Percentiles rank a stretch among this genome's conserved stretches.
These are phyloP conservation scores for Pichia kluyveri DNA, from an alignment of 805 yeast genomes.

Conservation along the genomic window DNA sequence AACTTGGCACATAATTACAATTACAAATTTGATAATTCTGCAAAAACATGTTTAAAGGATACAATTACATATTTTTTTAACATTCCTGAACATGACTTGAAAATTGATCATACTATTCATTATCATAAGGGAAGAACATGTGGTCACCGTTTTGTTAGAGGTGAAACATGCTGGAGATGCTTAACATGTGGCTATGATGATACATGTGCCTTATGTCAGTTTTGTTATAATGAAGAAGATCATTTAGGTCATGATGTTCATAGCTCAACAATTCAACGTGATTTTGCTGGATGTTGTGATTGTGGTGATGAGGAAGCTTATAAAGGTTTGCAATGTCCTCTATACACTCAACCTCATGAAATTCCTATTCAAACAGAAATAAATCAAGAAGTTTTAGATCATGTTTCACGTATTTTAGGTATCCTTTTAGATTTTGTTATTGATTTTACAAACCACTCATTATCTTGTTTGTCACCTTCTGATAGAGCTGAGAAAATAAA, in stretches of 20 bases:
- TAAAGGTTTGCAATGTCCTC: conserved; percentile 45
- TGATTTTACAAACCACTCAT: conserved; percentile 48
- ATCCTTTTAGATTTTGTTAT: conserved; percentile 48
- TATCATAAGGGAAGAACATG: conserved; percentile 63
- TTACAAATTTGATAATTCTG: conserved; percentile 8
- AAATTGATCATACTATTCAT: conserved; percentile 18
- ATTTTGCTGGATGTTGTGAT: conserved; percentile 74
- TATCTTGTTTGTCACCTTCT: conserved; percentile 28
- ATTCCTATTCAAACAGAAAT: conserved; percentile 16
- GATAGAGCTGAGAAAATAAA: conserved; percentile 15
- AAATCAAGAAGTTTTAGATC: conserved; percentile 30
- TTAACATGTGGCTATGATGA: conserved; percentile 71
- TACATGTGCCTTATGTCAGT: conserved; percentile 72
- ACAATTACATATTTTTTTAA: conserved; percentile 1
- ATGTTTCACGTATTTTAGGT: conserved; percentile 35
- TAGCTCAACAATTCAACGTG: conserved; percentile 52
- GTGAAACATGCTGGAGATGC: conserved; percentile 79
- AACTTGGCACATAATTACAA: conserved; percentile 2
- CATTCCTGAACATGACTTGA: conserved; percentile 7
- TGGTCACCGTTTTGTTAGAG: conserved; percentile 60
- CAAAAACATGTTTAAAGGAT: background rate
- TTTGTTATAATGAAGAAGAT: conserved; percentile 60
- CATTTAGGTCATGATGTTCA: conserved; percentile 71
- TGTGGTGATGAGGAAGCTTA: conserved; percentile 89
- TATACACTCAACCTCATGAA: conserved; percentile 15